Percentiles rank a stretch among this genome's conserved stretches.
Conservation (phyloP, 352 stramenopile genomes). For the Phytophthora hibernalis region DNA sequence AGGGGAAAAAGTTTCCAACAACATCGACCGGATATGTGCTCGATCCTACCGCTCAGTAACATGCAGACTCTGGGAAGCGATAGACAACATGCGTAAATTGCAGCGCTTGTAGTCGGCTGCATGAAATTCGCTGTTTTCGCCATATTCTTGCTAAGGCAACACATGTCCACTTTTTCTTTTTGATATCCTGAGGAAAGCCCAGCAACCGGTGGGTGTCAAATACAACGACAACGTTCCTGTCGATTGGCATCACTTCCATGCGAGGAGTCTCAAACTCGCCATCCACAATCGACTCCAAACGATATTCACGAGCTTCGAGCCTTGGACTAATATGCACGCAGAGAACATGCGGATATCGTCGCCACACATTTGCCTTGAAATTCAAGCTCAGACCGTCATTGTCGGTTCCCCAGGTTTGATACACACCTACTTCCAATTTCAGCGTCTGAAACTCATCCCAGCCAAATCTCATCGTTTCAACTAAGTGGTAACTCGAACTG, state of each 20-base stretch:
- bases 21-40: too few species aligned
- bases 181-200: slow-evolving; percentile 4
- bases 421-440: slow-evolving; percentile 11
- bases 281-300: slow-evolving; percentile 9
- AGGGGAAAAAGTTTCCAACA: too few species aligned
- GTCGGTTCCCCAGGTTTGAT: neutral
- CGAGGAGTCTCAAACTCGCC: neutral
- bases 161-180: too few species aligned
- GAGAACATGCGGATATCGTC: slow-evolving; percentile 10
- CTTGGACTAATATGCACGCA: neutral
- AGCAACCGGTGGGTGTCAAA: slow-evolving; percentile 5
- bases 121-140: too few species aligned
- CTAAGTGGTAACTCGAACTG: too few species aligned
- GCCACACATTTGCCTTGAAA: slow-evolving; percentile 8
- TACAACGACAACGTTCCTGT: neutral
- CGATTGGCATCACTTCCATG: neutral
- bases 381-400: neutral
- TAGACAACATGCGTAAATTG: too few species aligned
- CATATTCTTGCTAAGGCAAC: too few species aligned
- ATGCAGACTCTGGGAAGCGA: too few species aligned
- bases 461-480: too few species aligned
- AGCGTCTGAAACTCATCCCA: too few species aligned
- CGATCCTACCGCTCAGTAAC: too few species aligned
- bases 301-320: neutral
- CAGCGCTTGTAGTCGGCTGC: too few species aligned